phyloP scores from a whole-genome alignment of 805 yeast genomes.

The Monosporozyma servazzii region DNA sequence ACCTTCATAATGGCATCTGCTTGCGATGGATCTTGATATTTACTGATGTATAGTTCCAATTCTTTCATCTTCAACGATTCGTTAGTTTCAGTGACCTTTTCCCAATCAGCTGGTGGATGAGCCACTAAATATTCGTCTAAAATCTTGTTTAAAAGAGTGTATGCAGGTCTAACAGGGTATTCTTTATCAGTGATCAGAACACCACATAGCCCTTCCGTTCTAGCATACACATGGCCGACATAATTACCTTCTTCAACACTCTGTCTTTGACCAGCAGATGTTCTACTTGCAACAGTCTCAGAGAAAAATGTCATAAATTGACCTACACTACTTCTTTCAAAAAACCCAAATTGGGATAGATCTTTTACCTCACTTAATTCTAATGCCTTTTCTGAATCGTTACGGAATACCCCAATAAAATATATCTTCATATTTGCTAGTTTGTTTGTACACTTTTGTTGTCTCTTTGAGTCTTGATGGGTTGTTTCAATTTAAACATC shows the following conservation, averaged over 20 bases:
- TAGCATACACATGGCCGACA: slow-evolving; percentile 83
- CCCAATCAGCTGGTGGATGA: slow-evolving; percentile 72
- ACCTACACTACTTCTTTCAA: slow-evolving; percentile 72
- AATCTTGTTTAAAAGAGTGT: slow-evolving; percentile 80
- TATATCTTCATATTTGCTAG: slow-evolving; percentile 63
- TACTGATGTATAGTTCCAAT: slow-evolving; percentile 59
- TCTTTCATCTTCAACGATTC: slow-evolving; percentile 32
- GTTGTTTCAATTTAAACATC: background rate
- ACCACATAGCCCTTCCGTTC: slow-evolving; percentile 86
- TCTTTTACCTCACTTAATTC: slow-evolving; percentile 78
- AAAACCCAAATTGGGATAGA: slow-evolving; percentile 76
- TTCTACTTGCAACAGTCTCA: slow-evolving; percentile 82
- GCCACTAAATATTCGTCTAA: slow-evolving; percentile 82
- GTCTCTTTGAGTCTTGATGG: background rate
- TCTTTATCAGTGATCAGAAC: slow-evolving; percentile 90
- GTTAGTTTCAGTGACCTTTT: slow-evolving; percentile 36
- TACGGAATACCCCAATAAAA: slow-evolving; percentile 79
- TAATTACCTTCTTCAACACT: slow-evolving; percentile 87
- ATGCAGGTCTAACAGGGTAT: slow-evolving; percentile 95
- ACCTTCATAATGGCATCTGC: slow-evolving; percentile 96
- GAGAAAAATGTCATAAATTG: slow-evolving; percentile 94
- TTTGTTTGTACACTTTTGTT: background rate
- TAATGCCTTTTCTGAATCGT: slow-evolving; percentile 46
- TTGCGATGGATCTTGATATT: slow-evolving; percentile 94
- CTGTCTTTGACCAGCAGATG: slow-evolving; percentile 84